Conservation (phyloP, 2,329 filamentous ascomycete genomes). For the Xylaria sp. region DNA sequence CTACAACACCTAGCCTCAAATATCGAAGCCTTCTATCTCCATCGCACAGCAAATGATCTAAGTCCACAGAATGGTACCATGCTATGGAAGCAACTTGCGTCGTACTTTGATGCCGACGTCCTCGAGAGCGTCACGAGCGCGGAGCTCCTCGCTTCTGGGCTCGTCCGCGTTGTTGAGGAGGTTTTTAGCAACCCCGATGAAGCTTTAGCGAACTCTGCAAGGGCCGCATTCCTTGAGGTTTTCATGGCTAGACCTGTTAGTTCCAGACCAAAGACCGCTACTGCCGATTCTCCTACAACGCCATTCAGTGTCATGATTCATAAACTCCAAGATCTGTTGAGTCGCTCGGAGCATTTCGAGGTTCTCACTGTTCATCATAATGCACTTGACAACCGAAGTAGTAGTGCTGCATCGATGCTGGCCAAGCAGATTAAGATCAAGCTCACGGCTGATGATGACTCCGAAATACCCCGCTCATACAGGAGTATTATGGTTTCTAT, state of each 20-base stretch:
- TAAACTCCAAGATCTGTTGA: conserved; percentile 95
- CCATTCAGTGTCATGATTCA: conserved; percentile 91
- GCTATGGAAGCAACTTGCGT: conserved; percentile 79
- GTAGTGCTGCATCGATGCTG: conserved; percentile 93
- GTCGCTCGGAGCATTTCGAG: conserved; percentile 97
- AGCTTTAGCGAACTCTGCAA: conserved; percentile 70
- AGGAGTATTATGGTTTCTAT: conserved; percentile 98
- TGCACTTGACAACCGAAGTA: conserved; percentile 87
- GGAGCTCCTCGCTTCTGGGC: conserved; percentile 88
- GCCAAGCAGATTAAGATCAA: conserved; percentile 94
- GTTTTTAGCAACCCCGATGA: conserved; percentile 80
- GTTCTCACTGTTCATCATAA: conserved; percentile 96
- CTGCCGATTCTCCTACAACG: conserved; percentile 76
- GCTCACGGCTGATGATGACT: conserved; percentile 87
- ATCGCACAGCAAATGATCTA: conserved; percentile 59
- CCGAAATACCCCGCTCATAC: conserved; percentile 87
- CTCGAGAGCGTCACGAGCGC: conserved; percentile 95
- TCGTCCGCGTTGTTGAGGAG: conserved; percentile 84
- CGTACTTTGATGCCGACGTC: conserved; percentile 88
- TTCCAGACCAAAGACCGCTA: conserved; percentile 71
- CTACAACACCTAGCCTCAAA: conserved; percentile 77
- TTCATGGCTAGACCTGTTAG: conserved; percentile 85
- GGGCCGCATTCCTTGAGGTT: conserved; percentile 85
- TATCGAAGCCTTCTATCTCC: conserved; percentile 76
- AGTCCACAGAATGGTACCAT: conserved; percentile 64